A percentile compares a stretch with the other conserved stretches of the same genome.
These are phyloP conservation scores for Colletotrichum nymphaeae DNA, from an alignment of 2,329 filamentous ascomycete species.

Conservation along the genomic window DNA sequence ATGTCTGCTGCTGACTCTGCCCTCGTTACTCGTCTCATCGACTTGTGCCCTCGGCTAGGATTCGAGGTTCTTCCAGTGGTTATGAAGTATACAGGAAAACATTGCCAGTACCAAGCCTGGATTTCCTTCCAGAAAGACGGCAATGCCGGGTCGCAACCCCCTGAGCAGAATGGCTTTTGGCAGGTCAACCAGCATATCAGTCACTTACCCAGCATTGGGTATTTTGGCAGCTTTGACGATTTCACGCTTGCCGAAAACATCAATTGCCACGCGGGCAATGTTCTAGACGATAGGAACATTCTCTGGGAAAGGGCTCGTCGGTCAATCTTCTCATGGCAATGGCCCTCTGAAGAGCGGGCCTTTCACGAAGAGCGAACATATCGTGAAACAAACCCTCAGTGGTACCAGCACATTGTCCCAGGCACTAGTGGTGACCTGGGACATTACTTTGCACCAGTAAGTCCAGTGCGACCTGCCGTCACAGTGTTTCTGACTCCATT, in stretches of 20 bases:
- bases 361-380: slow-evolving; percentile 20
- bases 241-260: slow-evolving; percentile 4
- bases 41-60: slow-evolving; percentile 8
- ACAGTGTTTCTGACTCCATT: background rate
- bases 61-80: slow-evolving; percentile 31
- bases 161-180: slow-evolving; percentile 9
- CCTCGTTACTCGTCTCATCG: background rate
- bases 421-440: slow-evolving; percentile 15
- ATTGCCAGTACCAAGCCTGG: slow-evolving; percentile 14
- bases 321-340: slow-evolving; percentile 15
- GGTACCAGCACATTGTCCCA: slow-evolving; percentile 26
- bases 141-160: background rate
- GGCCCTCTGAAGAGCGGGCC: background rate
- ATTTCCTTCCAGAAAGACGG: background rate
- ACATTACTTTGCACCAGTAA: slow-evolving; percentile 20
- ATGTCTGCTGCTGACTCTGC: slow-evolving; percentile 14
- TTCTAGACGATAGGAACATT: slow-evolving; percentile 20
- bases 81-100: slow-evolving; percentile 22
- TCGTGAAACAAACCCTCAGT: slow-evolving; percentile 21
- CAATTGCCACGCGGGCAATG: slow-evolving; percentile 9
- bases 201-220: slow-evolving; percentile 11
- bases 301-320: slow-evolving; percentile 30
- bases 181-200: slow-evolving; percentile 25
- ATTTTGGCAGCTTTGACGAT: slow-evolving; percentile 5
- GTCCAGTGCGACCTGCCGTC: background rate